These are phyloP conservation scores for Coriolopsis trogii DNA, from an alignment of 1,284 basidiomycete species.

Conservation along the genomic window DNA sequence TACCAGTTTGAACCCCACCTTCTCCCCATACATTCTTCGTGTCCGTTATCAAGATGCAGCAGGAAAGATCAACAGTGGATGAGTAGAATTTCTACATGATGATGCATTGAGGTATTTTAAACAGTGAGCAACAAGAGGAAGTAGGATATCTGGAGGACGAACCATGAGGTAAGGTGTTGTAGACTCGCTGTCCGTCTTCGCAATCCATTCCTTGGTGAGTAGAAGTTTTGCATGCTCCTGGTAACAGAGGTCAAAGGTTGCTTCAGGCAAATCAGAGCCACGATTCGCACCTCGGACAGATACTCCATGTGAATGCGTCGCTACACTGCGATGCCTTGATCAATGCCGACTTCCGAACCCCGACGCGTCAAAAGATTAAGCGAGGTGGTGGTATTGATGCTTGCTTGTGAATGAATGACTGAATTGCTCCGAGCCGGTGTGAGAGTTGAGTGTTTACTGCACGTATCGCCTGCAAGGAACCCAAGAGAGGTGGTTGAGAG, in stretches of 20 bases:
- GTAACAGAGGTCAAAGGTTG: constrained; percentile 3
- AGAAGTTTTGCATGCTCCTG: constrained; percentile 62
- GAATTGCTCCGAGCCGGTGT: too few species aligned
- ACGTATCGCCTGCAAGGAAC: too few species aligned
- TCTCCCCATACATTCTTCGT: constrained; percentile 77
- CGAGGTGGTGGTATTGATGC: not conserved
- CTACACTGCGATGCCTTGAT: constrained; percentile 15
- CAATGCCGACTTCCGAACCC: constrained; percentile 6
- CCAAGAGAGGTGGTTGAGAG: not conserved
- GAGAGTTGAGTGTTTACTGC: too few species aligned
- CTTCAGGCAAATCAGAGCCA: constrained; percentile 11
- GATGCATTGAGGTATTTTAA: not conserved
- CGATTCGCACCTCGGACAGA: constrained; percentile 55
- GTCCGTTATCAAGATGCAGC: constrained; percentile 69
- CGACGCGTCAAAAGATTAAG: constrained; percentile 2
- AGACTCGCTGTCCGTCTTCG: constrained; percentile 57
- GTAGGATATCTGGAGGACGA: constrained; percentile 34
- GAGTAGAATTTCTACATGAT: constrained; percentile 58
- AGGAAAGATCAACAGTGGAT: constrained; percentile 56
- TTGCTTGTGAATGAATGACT: too few species aligned
- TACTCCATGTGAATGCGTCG: constrained; percentile 47
- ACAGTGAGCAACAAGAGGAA: not conserved
- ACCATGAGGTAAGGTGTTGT: constrained; percentile 75
- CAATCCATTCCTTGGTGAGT: constrained; percentile 71
- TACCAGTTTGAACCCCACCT: too few species aligned